Evolutionary conservation across 1,284 basidiomycete genomes (phyloP).

Genomic region (Trichosporon ovoides): DNA sequence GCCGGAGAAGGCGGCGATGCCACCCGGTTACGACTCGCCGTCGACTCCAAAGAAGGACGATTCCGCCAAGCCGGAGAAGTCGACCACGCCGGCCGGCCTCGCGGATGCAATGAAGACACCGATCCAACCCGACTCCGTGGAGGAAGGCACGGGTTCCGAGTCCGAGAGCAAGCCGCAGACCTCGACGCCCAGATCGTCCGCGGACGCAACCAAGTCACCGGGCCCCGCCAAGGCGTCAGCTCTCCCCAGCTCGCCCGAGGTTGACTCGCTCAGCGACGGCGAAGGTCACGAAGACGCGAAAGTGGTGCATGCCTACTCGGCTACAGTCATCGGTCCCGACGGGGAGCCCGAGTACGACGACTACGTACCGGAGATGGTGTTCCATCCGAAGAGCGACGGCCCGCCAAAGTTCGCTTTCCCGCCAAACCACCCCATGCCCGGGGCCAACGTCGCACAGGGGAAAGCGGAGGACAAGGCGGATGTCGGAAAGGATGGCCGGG

Average conservation of each 20-base stretch:
- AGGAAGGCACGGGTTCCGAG: background rate
- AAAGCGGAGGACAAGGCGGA: slow-evolving; percentile 4
- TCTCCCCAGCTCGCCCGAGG: background rate
- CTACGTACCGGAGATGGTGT: background rate
- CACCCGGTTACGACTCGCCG: background rate
- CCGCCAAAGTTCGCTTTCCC: too few species aligned
- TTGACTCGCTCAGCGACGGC: background rate
- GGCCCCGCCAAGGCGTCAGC: background rate
- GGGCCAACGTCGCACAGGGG: background rate
- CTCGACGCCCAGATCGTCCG: background rate
- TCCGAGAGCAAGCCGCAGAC: background rate
- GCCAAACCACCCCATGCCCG: too few species aligned
- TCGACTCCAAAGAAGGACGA: slow-evolving; percentile 1
- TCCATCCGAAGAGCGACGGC: too few species aligned
- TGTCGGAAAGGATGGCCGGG: slow-evolving; percentile 8
- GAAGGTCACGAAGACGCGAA: background rate
- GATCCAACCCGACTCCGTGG: background rate
- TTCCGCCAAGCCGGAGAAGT: background rate
- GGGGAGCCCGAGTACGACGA: background rate
- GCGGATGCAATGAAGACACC: background rate
- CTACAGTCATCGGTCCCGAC: background rate
- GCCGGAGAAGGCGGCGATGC: too few species aligned
- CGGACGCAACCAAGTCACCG: background rate
- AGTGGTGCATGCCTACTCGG: background rate
- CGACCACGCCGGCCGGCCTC: background rate